Percentiles rank a stretch among this genome's conserved stretches.
Conservation (phyloP, 2,329 filamentous ascomycete genomes). For the Scleromitrula shiraiana region DNA sequence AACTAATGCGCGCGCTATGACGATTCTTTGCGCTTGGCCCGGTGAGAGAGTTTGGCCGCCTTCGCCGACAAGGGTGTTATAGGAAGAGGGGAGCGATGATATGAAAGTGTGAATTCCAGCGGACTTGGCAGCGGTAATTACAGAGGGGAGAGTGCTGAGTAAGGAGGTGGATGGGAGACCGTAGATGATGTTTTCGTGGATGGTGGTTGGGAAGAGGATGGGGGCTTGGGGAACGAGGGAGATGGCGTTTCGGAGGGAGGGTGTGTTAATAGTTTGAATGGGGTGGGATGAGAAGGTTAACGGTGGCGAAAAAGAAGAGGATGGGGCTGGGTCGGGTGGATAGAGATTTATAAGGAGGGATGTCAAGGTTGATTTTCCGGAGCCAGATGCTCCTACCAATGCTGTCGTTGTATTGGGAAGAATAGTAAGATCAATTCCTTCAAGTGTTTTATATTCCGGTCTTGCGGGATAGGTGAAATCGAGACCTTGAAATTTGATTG, state of each 20-base stretch:
- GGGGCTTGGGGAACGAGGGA: conserved; percentile 65
- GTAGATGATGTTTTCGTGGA: conserved; percentile 77
- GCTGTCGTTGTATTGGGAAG: conserved; percentile 58
- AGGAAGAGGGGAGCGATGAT: conserved; percentile 58
- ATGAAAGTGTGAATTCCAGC: conserved; percentile 74
- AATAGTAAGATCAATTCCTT: conserved; percentile 58
- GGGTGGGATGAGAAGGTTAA: too few species aligned
- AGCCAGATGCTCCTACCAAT: conserved; percentile 76
- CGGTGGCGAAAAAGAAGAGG: conserved; percentile 39
- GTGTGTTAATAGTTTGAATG: conserved; percentile 50
- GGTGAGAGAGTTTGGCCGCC: conserved; percentile 68
- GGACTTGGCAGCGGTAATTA: conserved; percentile 45
- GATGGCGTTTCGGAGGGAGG: conserved; percentile 51
- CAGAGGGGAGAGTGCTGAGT: conserved; percentile 36
- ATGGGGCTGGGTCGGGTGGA: conserved; percentile 24
- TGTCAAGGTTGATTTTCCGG: conserved; percentile 83
- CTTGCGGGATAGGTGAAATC: conserved; percentile 65
- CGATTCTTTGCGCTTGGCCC: conserved; percentile 74
- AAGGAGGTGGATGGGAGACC: conserved; percentile 53
- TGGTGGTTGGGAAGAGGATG: conserved; percentile 67
- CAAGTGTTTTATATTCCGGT: conserved; percentile 46
- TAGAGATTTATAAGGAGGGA: conserved; percentile 70
- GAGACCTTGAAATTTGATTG: conserved; percentile 47
- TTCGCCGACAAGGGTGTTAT: conserved; percentile 67
- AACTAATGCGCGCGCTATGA: conserved; percentile 71